phyloP scores from a whole-genome alignment of 495 filamentous ascomycete species.

The Talaromyces wortmannii region DNA sequence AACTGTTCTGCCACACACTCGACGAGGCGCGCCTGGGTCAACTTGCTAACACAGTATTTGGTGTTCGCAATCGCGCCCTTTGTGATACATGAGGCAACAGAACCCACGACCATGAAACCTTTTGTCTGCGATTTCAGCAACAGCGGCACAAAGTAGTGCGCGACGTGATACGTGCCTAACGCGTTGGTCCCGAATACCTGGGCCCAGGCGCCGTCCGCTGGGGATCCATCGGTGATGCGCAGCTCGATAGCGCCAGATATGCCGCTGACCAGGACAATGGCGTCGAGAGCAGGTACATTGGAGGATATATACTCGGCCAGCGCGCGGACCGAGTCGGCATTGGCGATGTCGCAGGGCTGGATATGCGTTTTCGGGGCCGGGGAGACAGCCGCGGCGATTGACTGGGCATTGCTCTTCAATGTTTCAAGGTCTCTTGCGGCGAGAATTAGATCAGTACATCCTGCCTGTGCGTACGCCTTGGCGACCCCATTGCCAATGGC shows the following conservation, averaged over 20 bases:
- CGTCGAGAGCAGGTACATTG: conserved; percentile 26
- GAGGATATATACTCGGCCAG: conserved; percentile 19
- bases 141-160: conserved; percentile 32
- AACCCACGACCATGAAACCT: conserved; percentile 23
- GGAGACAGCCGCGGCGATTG: conserved; percentile 17
- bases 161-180: conserved; percentile 31
- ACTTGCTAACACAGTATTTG: conserved; percentile 33
- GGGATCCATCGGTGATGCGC: conserved; percentile 20
- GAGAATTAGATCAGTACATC: conserved; percentile 31
- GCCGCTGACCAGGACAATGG: conserved; percentile 38
- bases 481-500: conserved; percentile 38
- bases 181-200: conserved; percentile 37
- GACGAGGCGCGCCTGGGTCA: conserved; percentile 28
- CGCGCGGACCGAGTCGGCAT: conserved; percentile 21
- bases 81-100: conserved; percentile 16
- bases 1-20: conserved; percentile 40
- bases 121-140: conserved; percentile 16
- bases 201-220: conserved; percentile 19
- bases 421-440: conserved; percentile 22
- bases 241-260: conserved; percentile 19
- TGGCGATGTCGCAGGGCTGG: conserved; percentile 28
- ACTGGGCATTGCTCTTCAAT: conserved; percentile 20
- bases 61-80: conserved; percentile 11
- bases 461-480: conserved; percentile 30
- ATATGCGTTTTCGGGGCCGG: conserved; percentile 18